phyloP scores from a whole-genome alignment of 495 filamentous ascomycete species.

The Penicillium canariense region DNA sequence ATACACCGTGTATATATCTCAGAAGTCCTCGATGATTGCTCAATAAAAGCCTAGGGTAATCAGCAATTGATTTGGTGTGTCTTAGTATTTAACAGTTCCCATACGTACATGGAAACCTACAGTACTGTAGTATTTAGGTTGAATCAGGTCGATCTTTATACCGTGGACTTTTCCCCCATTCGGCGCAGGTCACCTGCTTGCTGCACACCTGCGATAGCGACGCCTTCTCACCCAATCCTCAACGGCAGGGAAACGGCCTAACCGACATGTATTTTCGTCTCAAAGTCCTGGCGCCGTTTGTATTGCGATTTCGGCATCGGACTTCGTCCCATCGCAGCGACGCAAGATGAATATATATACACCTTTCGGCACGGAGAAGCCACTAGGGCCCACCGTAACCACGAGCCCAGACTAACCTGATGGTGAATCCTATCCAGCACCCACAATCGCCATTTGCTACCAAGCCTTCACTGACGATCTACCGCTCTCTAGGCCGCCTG shows the following conservation, averaged over 20 bases:
- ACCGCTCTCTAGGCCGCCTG: slow-evolving; percentile 16
- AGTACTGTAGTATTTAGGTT: neutral
- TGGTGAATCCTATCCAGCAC: neutral
- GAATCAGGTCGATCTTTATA: neutral
- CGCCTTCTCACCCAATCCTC: neutral
- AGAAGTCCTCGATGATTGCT: neutral
- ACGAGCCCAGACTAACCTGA: neutral
- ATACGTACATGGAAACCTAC: no score
- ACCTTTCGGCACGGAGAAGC: neutral
- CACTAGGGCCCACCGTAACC: no score
- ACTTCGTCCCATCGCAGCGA: neutral
- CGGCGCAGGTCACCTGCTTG: slow-evolving; percentile 4
- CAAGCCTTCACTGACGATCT: slow-evolving; percentile 12
- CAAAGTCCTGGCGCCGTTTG: neutral
- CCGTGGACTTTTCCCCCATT: slow-evolving; percentile 1
- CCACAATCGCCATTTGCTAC: neutral
- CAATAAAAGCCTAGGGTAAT: neutral
- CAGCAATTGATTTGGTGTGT: neutral
- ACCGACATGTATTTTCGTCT: neutral
- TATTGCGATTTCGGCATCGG: neutral
- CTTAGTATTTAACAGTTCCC: neutral
- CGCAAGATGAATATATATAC: neutral
- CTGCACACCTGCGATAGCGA: slow-evolving; percentile 6
- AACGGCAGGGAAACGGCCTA: neutral
- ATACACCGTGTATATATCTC: no score